A percentile compares a stretch with the other conserved stretches of the same genome.
phyloP scores from a whole-genome alignment of 1,139 yeast species.

The Debaryomycetaceae sp. region DNA sequence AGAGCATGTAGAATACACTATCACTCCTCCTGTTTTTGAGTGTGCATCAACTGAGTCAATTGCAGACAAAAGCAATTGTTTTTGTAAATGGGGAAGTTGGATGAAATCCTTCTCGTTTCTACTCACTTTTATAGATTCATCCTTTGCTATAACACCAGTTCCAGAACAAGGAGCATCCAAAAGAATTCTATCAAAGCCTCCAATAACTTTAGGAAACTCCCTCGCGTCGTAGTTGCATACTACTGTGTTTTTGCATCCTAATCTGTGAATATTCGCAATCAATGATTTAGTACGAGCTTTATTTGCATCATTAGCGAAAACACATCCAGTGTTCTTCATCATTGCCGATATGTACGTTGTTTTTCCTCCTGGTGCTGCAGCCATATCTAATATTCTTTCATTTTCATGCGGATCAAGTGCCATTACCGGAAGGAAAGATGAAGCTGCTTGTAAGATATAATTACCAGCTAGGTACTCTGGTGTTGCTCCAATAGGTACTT shows the following conservation, averaged over 20 bases:
- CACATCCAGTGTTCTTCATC: constrained; percentile 97
- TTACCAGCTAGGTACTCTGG: constrained; percentile 99
- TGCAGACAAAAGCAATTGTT: constrained; percentile 88
- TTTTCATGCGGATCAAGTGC: constrained; percentile 95
- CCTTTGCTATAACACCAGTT: constrained; percentile 98
- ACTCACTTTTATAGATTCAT: constrained; percentile 88
- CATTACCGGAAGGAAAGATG: constrained; percentile 96
- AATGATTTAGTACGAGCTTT: constrained; percentile 94
- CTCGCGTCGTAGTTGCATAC: constrained; percentile 98
- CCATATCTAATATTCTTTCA: constrained; percentile 96
- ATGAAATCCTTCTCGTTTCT: constrained; percentile 96
- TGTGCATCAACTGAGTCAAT: constrained; percentile 96
- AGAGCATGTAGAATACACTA: constrained; percentile 97
- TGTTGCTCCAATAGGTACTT: constrained; percentile 98
- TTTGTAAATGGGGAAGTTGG: constrained; percentile 94
- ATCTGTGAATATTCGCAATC: constrained; percentile 94
- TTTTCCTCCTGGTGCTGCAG: constrained; percentile 99
- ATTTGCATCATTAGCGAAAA: constrained; percentile 96
- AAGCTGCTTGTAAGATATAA: constrained; percentile 96
- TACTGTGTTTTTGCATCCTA: constrained; percentile 94
- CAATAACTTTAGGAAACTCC: constrained; percentile 96
- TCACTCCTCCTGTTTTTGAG: constrained; percentile 87
- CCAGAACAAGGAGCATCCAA: constrained; percentile 99
- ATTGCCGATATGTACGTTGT: constrained; percentile 93
- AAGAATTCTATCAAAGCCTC: constrained; percentile 93